Evolutionary conservation across 2,329 filamentous ascomycete species (phyloP), one percentile per base, ranked within the genome.

Genomic region (Fusarium metavorans): DNA sequence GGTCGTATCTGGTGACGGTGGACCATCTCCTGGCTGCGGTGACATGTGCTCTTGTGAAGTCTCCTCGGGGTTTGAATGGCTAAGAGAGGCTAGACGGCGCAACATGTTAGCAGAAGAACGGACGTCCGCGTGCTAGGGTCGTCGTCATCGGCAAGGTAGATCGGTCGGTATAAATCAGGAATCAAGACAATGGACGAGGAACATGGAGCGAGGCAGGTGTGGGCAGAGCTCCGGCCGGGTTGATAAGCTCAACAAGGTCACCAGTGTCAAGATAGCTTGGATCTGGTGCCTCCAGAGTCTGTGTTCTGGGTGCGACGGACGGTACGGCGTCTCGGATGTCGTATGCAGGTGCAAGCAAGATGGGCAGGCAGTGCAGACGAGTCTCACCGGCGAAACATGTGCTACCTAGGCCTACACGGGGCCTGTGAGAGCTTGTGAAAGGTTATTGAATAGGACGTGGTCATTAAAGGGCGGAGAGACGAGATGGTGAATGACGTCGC

Each of bases 11-110:
- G 87, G 86, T 72, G 87, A 86, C 70, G 86, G 85, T 74, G 84
- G 80, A 78, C 87, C 87, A 85, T 92, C 89, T 85, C 88, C 88
- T 76, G 87, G 84, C 78, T 87, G 86, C 70, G 89, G 88, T 83
- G 90, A 87, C 90, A 92, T 92, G 85, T 86, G 85, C 82, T 85
- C 84, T 82, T 85, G 77, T 72, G 79, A 74, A 74, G 62, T 73
- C 61, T 77, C 76, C 65, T 76, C 74, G 60, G 70, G 66, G 45
- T 78, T 71, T 68, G 70, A 69, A 63, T 74, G 72, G 72, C 70
- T 77, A 67, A 79, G 73, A 59, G 77, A 76, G 66, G 76, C 77
- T 79, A 79, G 66, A 71, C 77, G 77, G 73, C 77, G 77, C 41
- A 79, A 59, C 77, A 79, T 79, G 76, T 79, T 79, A 79, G 77